Evolutionary conservation across 805 yeast species (phyloP).

Genomic region (Zygotorulaspora chibaensis): DNA sequence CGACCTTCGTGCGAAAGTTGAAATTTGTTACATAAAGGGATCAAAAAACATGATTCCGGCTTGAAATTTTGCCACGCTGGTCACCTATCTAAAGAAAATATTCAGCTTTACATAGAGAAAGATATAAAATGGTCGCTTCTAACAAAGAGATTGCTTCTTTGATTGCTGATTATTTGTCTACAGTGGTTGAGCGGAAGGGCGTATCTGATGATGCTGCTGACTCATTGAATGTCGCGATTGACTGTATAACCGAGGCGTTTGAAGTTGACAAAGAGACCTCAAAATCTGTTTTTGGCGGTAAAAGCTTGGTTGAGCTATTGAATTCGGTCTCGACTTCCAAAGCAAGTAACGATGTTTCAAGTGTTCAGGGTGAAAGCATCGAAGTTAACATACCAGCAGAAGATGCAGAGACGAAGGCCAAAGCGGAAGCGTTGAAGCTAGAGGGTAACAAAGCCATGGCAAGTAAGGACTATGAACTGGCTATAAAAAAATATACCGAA

Average conservation of each 20-base stretch:
- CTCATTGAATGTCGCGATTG: conserved; percentile 89
- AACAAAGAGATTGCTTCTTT: conserved; percentile 67
- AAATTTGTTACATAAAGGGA: not conserved
- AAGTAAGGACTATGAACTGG: conserved; percentile 59
- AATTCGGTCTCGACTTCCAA: conserved; percentile 26
- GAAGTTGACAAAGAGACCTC: conserved; percentile 54
- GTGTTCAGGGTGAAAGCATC: conserved; percentile 26
- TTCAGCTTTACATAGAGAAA: no score
- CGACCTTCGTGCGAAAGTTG: not conserved
- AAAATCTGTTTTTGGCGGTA: conserved; percentile 43
- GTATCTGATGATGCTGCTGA: conserved; percentile 78
- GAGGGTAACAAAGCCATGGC: conserved; percentile 93
- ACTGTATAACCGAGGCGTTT: conserved; percentile 86
- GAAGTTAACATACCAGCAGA: conserved; percentile 41
- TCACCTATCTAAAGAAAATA: no score
- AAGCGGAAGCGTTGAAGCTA: conserved; percentile 79
- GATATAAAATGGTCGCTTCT: conserved; percentile 39
- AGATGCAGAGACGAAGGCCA: conserved; percentile 52
- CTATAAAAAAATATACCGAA: conserved; percentile 71
- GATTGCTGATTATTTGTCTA: conserved; percentile 66
- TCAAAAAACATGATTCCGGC: not conserved
- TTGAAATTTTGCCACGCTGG: no score
- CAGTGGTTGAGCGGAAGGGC: conserved; percentile 54
- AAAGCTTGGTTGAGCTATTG: conserved; percentile 45
- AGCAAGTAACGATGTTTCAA: conserved; percentile 20